Evolutionary conservation across 2,329 filamentous ascomycete genomes (phyloP).

Genomic region (Pseudocercospora macadamiae): DNA sequence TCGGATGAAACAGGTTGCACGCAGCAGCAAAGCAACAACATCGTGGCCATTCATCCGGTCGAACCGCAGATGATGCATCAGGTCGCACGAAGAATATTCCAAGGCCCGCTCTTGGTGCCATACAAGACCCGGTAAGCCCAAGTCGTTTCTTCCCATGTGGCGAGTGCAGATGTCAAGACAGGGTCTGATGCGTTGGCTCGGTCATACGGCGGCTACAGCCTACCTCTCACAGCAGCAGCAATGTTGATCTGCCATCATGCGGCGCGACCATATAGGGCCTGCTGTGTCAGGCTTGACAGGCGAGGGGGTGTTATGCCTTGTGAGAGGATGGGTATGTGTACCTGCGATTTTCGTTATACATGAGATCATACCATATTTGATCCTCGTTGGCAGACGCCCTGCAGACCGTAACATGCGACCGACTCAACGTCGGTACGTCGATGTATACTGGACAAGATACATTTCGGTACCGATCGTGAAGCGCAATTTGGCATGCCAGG

Average conservation of each 20-base stretch:
- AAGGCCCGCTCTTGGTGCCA: background rate
- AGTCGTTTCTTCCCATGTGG: slow-evolving; percentile 1
- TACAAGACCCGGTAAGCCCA: background rate
- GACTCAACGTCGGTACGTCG: background rate
- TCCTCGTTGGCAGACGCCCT: background rate
- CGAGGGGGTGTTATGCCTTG: background rate
- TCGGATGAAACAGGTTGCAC: background rate
- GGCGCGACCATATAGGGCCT: background rate
- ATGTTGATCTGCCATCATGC: background rate
- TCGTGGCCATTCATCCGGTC: background rate
- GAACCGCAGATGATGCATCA: background rate
- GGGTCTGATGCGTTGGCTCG: slow-evolving; percentile 1
- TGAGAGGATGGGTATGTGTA: background rate
- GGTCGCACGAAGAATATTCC: background rate
- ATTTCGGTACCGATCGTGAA: background rate
- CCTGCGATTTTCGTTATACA: background rate
- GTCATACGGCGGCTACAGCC: background rate
- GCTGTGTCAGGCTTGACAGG: background rate
- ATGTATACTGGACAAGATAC: background rate
- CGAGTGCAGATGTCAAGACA: slow-evolving; percentile 1
- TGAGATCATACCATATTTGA: background rate
- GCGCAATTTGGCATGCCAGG: background rate
- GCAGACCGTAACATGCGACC: too few species aligned
- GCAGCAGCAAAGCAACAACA: background rate
- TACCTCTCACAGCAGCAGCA: slow-evolving; percentile 1